Evolutionary conservation across 306 rosid species (phyloP).

Genomic region (Erythrophleum fordii): DNA sequence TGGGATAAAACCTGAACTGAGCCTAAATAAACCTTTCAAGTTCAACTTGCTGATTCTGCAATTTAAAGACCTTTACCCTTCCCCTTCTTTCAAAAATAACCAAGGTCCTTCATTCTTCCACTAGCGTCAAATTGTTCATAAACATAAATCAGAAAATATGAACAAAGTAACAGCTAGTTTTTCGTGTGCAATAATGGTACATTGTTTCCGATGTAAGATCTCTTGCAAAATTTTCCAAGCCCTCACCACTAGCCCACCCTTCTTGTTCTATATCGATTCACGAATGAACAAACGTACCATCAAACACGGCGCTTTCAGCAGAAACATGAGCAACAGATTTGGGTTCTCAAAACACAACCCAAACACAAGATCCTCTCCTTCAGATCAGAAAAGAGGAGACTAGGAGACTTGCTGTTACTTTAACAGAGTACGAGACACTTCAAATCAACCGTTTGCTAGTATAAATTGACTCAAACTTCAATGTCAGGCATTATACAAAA

Average conservation of each 20-base stretch:
- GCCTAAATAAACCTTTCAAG: background rate
- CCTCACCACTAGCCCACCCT: background rate
- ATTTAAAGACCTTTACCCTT: background rate
- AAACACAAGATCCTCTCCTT: background rate
- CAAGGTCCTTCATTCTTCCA: background rate
- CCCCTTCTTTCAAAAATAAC: background rate
- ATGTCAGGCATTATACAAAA: background rate
- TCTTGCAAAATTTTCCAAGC: background rate
- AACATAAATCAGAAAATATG: background rate
- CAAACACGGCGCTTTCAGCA: background rate
- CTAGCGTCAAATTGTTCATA: background rate
- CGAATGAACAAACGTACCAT: background rate
- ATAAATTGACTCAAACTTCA: conserved; percentile 1
- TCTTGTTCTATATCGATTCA: background rate
- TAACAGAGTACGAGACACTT: background rate
- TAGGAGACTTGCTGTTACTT: background rate
- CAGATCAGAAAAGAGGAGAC: conserved; percentile 4
- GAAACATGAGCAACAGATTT: background rate
- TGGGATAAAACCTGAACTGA: background rate
- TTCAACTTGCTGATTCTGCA: background rate
- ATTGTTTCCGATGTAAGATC: background rate
- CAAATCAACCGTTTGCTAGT: background rate
- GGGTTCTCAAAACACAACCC: background rate
- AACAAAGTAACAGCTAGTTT: background rate
- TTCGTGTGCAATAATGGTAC: background rate